phyloP scores from a whole-genome alignment of 345 rosid genomes.

The Populus alba region DNA sequence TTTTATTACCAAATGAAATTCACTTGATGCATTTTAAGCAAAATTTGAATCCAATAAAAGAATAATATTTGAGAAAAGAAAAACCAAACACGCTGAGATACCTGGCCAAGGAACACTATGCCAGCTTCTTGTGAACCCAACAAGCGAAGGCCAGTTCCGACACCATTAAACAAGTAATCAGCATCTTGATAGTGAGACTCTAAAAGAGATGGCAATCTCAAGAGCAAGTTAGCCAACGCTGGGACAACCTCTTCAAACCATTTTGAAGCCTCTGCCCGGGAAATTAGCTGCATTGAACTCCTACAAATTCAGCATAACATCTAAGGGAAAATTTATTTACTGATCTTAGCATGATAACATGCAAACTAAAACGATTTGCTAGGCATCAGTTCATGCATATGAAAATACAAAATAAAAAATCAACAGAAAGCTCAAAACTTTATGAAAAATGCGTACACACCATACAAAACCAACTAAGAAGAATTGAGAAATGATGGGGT shows the following conservation, averaged over 20 bases:
- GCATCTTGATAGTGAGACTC: conserved; percentile 64
- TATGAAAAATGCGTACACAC: not conserved
- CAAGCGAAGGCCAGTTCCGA: conserved; percentile 54
- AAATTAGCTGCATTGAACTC: conserved; percentile 41
- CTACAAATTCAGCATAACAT: not conserved
- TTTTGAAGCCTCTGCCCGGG: conserved; percentile 44
- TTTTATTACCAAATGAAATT: not conserved
- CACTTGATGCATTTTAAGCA: not conserved
- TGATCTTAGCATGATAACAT: not conserved
- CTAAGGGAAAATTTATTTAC: not conserved
- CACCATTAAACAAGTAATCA: conserved; percentile 24
- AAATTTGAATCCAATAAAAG: not conserved
- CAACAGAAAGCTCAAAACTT: not conserved
- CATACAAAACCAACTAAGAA: not conserved
- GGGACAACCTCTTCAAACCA: conserved; percentile 76
- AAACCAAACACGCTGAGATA: conserved; percentile 10
- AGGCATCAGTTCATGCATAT: not conserved
- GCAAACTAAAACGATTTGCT: not conserved
- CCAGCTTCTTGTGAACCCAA: conserved; percentile 65
- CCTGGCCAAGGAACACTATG: conserved; percentile 79
- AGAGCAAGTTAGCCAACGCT: conserved; percentile 54
- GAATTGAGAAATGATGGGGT: not conserved
- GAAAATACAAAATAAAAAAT: not conserved
- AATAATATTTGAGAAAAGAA: not conserved
- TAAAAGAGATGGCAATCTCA: conserved; percentile 58